Evolutionary conservation across 768 basidiomycete genomes (phyloP).

Genomic region (Tulasnella sp.): DNA sequence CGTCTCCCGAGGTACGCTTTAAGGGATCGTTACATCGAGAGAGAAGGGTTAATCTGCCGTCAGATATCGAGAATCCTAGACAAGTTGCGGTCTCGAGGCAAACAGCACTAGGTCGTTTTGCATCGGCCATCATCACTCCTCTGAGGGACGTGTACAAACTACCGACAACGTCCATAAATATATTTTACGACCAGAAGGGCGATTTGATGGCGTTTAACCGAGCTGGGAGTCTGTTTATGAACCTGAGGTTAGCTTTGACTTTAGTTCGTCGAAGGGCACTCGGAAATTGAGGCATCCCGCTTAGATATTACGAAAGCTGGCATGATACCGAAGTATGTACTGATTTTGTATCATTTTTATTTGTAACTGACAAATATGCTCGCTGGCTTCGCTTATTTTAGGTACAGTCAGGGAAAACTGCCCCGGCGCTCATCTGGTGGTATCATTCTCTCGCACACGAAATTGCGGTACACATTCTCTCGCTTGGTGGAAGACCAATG

Average conservation of each 20-base stretch:
- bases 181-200: slow-evolving; percentile 81
- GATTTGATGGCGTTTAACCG: slow-evolving; percentile 92
- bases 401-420: slow-evolving; percentile 51
- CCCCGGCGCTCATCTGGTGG: slow-evolving; percentile 79
- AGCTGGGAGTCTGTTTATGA: slow-evolving; percentile 81
- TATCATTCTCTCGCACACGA: slow-evolving; percentile 92
- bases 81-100: slow-evolving; percentile 52
- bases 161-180: slow-evolving; percentile 66
- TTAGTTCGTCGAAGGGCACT: background rate
- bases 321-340: slow-evolving; percentile 53
- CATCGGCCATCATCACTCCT: slow-evolving; percentile 57
- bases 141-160: slow-evolving; percentile 71
- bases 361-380: background rate
- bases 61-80: slow-evolving; percentile 58
- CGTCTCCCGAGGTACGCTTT: slow-evolving; percentile 50
- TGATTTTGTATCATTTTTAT: background rate
- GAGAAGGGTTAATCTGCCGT: no score
- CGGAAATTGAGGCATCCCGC: background rate
- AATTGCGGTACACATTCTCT: slow-evolving; percentile 50
- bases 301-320: slow-evolving; percentile 75
- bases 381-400: slow-evolving; percentile 36
- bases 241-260: slow-evolving; percentile 44
- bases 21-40: background rate
- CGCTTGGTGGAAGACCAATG: background rate
- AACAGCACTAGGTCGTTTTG: slow-evolving; percentile 64